Evolutionary conservation across 2,329 filamentous ascomycete genomes (phyloP).

Genomic region (Phaeomoniella chlamydospora): DNA sequence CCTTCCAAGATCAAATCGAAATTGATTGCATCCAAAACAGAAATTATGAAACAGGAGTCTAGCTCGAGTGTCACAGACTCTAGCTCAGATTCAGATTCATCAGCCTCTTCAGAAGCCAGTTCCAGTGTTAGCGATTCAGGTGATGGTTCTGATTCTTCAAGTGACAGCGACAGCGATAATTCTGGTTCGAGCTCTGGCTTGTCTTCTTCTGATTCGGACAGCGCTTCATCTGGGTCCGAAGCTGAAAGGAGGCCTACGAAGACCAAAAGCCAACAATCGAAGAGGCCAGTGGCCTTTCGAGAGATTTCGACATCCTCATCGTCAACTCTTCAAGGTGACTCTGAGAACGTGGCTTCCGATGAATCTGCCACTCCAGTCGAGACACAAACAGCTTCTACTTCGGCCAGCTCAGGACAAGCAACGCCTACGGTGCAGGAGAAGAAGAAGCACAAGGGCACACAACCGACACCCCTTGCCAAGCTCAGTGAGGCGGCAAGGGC

Average conservation of each 20-base stretch:
- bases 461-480: slow-evolving; percentile 67
- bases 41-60: background rate
- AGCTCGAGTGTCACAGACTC: background rate
- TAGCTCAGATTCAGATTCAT: background rate
- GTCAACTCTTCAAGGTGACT: slow-evolving; percentile 6
- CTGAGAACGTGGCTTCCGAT: slow-evolving; percentile 13
- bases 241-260: slow-evolving; percentile 8
- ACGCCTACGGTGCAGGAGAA: slow-evolving; percentile 13
- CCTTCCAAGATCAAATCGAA: background rate
- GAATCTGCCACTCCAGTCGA: slow-evolving; percentile 12
- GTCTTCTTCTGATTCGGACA: slow-evolving; percentile 16
- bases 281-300: slow-evolving; percentile 1
- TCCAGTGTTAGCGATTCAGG: background rate
- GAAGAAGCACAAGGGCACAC: slow-evolving; percentile 30
- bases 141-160: background rate
- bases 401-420: slow-evolving; percentile 26
- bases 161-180: slow-evolving; percentile 1
- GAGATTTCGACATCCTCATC: slow-evolving; percentile 1
- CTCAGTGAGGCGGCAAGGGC: slow-evolving; percentile 52
- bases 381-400: slow-evolving; percentile 33
- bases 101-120: background rate
- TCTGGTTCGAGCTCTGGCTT: slow-evolving; percentile 15
- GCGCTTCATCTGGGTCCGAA: slow-evolving; percentile 20
- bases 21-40: background rate
- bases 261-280: slow-evolving; percentile 3